These are phyloP conservation scores for Waltergamsia citrina DNA, from an alignment of 2,329 filamentous ascomycete species.

Conservation along the genomic window DNA sequence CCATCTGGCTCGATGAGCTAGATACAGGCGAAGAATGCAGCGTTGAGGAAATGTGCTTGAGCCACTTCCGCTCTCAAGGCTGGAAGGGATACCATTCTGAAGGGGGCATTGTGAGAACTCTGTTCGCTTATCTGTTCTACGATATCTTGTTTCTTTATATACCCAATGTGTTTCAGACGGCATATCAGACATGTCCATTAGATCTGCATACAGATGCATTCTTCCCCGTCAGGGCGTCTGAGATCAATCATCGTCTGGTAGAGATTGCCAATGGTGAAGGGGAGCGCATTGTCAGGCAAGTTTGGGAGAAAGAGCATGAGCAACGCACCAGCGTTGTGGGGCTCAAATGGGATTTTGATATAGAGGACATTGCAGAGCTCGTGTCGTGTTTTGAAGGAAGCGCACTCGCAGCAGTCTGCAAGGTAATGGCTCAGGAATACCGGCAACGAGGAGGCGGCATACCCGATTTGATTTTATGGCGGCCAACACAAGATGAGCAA, in stretches of 20 bases:
- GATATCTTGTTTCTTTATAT: conserved; percentile 89
- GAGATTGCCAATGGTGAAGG: conserved; percentile 80
- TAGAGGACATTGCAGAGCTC: conserved; percentile 72
- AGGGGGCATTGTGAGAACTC: conserved; percentile 82
- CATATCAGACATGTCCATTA: conserved; percentile 86
- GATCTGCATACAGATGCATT: conserved; percentile 92
- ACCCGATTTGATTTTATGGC: conserved; percentile 90
- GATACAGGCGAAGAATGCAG: conserved; percentile 65
- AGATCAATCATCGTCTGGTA: conserved; percentile 80
- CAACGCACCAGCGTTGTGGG: conserved; percentile 80
- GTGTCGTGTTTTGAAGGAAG: conserved; percentile 69
- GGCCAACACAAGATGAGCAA: conserved; percentile 23
- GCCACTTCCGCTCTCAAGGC: conserved; percentile 69
- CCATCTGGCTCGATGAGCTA: conserved; percentile 76
- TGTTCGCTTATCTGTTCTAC: conserved; percentile 86
- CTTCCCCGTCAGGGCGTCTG: conserved; percentile 73
- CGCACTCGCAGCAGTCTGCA: conserved; percentile 76
- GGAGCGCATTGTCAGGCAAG: conserved; percentile 51
- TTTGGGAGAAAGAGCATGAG: conserved; percentile 61
- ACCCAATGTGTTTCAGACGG: conserved; percentile 94
- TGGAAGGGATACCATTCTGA: conserved; percentile 96
- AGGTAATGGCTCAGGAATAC: conserved; percentile 94
- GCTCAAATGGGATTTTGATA: conserved; percentile 79
- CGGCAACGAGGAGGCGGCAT: conserved; percentile 76
- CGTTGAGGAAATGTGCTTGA: conserved; percentile 92